Evolutionary conservation across 2,329 filamentous ascomycete genomes (phyloP), one percentile per base, ranked within the genome.

Genomic region (Aureobasidium sp.): DNA sequence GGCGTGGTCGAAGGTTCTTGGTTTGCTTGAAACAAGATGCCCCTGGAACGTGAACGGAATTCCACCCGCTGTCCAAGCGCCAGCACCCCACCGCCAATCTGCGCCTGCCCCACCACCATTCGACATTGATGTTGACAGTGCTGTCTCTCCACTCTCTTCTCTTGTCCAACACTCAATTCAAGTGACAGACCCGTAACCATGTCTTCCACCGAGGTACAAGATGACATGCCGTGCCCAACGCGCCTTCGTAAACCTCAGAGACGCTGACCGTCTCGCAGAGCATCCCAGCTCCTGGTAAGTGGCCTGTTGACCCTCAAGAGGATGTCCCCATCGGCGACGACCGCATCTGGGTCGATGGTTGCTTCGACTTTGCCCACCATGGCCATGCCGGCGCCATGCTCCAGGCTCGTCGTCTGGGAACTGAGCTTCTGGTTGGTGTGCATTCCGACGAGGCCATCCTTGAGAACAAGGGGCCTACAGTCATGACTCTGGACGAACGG

Each of bases 361-460:
- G 94, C 81, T 99, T 97, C 78, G 94, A 99, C 79, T 99, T 99
- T 77, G 95, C 92, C 77, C 94, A 99, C 75, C 94, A 97, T 74
- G 94, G 94, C 69, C 94, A 99, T 79, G 94, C 94, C 5, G 94
- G 94, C 64, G 94, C 94, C 66, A 96, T 97, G 82, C 85, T 99
- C 53, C 94, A 99, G 76, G 94, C 94, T 55, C 89, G 94, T 66
- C 91, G 91, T 74, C 83, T 97, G 25, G 94, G 94, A 67, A 85
- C 84, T 66, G 90, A 96, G 77, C 85, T 99, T 53, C 87, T 90
- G 67, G 91, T 96, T 39, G 94, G 94, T 63, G 88, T 99, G 58
- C 94, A 99, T 78, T 96, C 91, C 3, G 94, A 99, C 73, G 91
- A 97, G 76, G 88, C 89, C 58, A 99, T 99, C 69, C 81, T 96